These are phyloP conservation scores for Kalmusia sp. DNA, from an alignment of 2,329 filamentous ascomycete species.

Conservation along the genomic window DNA sequence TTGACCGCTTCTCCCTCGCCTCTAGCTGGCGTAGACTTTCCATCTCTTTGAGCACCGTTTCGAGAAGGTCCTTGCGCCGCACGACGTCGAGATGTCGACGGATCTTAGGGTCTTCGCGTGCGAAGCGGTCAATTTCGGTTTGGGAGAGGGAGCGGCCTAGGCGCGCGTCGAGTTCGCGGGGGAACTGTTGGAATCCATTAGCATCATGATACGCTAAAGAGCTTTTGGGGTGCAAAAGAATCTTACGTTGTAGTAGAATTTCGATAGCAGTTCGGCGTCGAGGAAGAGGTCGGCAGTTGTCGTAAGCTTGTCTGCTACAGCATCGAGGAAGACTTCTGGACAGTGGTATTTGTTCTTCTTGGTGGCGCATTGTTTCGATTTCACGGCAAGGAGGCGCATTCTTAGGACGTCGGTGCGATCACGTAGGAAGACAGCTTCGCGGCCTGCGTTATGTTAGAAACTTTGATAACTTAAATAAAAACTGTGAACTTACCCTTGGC, in stretches of 20 bases:
- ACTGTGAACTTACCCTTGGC: conserved; percentile 68
- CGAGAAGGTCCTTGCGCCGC: conserved; percentile 86
- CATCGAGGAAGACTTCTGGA: conserved; percentile 96
- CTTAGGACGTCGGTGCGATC: conserved; percentile 90
- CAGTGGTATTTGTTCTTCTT: conserved; percentile 95
- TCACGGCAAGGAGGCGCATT: conserved; percentile 86
- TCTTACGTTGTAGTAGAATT: conserved; percentile 86
- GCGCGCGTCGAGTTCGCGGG: conserved; percentile 85
- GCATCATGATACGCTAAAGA: background rate
- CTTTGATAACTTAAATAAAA: background rate
- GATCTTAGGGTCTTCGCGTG: conserved; percentile 91
- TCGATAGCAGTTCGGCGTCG: conserved; percentile 93
- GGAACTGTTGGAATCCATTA: conserved; percentile 65
- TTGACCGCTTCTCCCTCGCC: conserved; percentile 66
- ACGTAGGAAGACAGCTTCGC: conserved; percentile 91
- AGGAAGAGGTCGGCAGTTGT: conserved; percentile 95
- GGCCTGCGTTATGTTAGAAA: conserved; percentile 63
- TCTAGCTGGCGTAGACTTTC: conserved; percentile 87
- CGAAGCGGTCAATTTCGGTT: conserved; percentile 86
- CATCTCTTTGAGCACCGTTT: conserved; percentile 95
- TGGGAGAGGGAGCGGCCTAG: conserved; percentile 81
- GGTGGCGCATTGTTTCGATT: conserved; percentile 85
- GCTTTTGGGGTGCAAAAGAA: conserved; percentile 57
- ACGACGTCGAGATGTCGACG: conserved; percentile 90
- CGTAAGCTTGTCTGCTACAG: conserved; percentile 92